Evolutionary conservation across 2,329 filamentous ascomycete species (phyloP), one percentile per base, ranked within the genome.

Genomic region (Fonsecaea monophora): DNA sequence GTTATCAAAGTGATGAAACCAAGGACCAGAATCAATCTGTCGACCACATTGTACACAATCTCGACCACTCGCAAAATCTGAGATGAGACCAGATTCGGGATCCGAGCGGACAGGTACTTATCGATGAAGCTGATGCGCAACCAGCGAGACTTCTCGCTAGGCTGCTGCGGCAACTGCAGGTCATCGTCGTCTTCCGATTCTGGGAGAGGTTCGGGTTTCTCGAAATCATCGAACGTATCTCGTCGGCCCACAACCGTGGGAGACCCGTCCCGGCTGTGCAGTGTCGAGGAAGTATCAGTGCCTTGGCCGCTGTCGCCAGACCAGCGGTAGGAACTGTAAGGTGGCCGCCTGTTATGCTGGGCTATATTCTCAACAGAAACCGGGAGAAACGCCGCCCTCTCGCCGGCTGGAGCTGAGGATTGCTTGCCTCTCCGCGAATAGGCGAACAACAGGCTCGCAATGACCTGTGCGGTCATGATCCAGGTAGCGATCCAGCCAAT

Each of bases 401-500:
- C 86, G 68, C 83, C 79, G 2, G 74, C 69, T 21, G 68, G 67
- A 37, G 72, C 70, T 57, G 71, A 73, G 50, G 69, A 73, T 67
- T 79, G 75, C 58, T 77, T 79, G 64, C 83, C 76, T 30, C 78
- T 78, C 15, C 84, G 83, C 4, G 85, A 83, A 68, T 90, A 86
- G 50, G 84, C 80, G 60, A 88, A 88, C 55, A 92, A 79, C 62
- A 92, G 76, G 57, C 87, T 86, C 75, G 96, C 81, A 45, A 90
- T 73, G 15, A 90, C 84, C 80, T 97, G 94, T 0, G 85, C 87
- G 60, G 83, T 84, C 10, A 91, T 83, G 3, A 94, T 82, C 83
- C 87, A 90, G 2, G 90, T 94, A 35, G 90, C 84, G 50, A 92
- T 83, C 94, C 94, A 98, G 62, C 93, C 93, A 53, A 94, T 85